Base-by-base conservation (phyloP, 352 stramenopile genomes). In the Phytophthora sansomeana region DNA sequence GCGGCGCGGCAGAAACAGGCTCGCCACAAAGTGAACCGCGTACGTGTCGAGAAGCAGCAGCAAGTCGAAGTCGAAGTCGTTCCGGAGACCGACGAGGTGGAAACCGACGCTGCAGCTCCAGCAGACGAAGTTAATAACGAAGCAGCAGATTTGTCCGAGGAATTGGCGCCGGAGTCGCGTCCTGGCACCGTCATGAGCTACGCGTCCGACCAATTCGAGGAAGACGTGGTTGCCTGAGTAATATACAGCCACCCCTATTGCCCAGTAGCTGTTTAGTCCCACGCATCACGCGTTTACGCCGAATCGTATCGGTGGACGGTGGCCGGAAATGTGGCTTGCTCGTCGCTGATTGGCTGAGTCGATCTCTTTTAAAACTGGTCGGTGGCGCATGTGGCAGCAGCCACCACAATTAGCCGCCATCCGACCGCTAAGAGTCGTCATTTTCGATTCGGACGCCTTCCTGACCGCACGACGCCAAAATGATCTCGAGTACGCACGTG, bases 151-250 rank as follows among this genome's bases (percentile, higher is more conserved):
- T 10, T n/a, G 49, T 44, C 29, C 9, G n/a, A 42, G 16, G 14
- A 41, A 39, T 3, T 16, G 19, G 36, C 39, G 5, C 29, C 19
- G 6, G 58, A 68, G 16, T 58, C 47, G 10, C 55, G 81, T 8
- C 81, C 81, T 0, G 77, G 83, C 49, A 91, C 81, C 13, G 77
- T 74, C 66, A 77, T 79, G 78, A 89, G 78, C 51, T 87, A 91
- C 57, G 66, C 68, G 13, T 86, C 77, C 6, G 80, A 91, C 35
- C 71, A 84, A 58, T 91, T 91, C 33, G 82, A 91, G 44, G 73
- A 89, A 30, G 82, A 89, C 21, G 66, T 77, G 17, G 11, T 24
- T 24, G 21, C 21, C 21, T 24, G 21, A 24, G 21, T 24, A 24
- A 24, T 24, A 24, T 24, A n/a, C n/a, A 24, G 21, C 21, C 21